Conservation (phyloP, 2,329 filamentous ascomycete species). For the Cordyceps pruinosa region DNA sequence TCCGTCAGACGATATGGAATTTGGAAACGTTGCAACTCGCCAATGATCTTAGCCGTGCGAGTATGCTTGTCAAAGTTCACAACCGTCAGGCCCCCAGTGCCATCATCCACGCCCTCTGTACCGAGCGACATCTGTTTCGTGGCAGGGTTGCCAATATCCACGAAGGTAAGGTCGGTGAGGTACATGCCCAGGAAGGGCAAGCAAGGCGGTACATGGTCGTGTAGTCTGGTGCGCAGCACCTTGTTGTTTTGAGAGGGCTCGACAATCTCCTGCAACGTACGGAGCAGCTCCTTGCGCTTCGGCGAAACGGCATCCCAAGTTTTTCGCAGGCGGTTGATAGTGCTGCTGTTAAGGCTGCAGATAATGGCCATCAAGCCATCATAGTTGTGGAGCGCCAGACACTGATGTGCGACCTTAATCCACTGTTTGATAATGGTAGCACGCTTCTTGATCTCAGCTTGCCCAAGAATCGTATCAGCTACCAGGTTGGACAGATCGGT, state of each 20-base stretch:
- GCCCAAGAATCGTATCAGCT: slow-evolving; percentile 81
- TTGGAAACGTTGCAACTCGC: slow-evolving; percentile 92
- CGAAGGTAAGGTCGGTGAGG: slow-evolving; percentile 88
- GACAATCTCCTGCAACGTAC: slow-evolving; percentile 73
- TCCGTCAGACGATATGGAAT: slow-evolving; percentile 81
- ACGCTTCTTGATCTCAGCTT: slow-evolving; percentile 87
- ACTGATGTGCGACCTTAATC: slow-evolving; percentile 89
- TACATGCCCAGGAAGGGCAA: slow-evolving; percentile 95
- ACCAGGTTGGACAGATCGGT: slow-evolving; percentile 91
- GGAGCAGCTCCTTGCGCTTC: slow-evolving; percentile 75
- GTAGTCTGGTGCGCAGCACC: slow-evolving; percentile 71
- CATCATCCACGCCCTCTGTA: slow-evolving; percentile 48
- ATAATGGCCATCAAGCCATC: slow-evolving; percentile 96
- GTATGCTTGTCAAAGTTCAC: slow-evolving; percentile 98
- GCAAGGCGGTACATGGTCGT: slow-evolving; percentile 83
- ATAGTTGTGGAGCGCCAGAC: slow-evolving; percentile 87
- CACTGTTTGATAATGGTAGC: slow-evolving; percentile 91
- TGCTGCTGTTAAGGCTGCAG: slow-evolving; percentile 86
- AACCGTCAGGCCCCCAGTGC: slow-evolving; percentile 62
- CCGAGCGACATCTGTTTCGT: slow-evolving; percentile 61
- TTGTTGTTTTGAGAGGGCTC: slow-evolving; percentile 90
- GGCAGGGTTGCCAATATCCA: slow-evolving; percentile 86
- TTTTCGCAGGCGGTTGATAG: slow-evolving; percentile 76
- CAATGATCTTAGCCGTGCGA: slow-evolving; percentile 90
- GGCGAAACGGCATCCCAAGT: slow-evolving; percentile 87